Evolutionary conservation across 768 basidiomycete genomes (phyloP).

Genomic region (Tylopilus sp.): DNA sequence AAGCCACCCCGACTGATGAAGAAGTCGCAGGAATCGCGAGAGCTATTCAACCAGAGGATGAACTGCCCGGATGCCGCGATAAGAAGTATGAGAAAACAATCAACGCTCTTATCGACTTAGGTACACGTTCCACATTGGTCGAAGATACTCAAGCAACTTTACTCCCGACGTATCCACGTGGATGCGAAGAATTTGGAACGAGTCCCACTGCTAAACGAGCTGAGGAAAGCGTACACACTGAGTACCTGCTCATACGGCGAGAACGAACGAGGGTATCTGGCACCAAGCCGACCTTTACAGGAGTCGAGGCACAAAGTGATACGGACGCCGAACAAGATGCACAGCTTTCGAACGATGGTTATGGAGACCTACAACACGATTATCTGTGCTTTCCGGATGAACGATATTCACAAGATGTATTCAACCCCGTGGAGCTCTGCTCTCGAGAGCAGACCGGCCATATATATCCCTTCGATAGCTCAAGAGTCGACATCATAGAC

Average conservation of each 20-base stretch:
- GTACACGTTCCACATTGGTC: conserved; percentile 4
- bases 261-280: conserved; percentile 21
- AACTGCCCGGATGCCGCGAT: conserved; percentile 14
- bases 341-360: not conserved
- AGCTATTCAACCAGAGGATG: conserved; percentile 12
- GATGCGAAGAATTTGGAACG: conserved; percentile 24
- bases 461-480: conserved; percentile 11
- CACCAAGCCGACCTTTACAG: not conserved
- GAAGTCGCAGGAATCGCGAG: conserved; percentile 23
- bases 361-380: not conserved
- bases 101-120: conserved; percentile 13
- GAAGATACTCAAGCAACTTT: conserved; percentile 5
- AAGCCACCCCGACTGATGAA: conserved; percentile 30
- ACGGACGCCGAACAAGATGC: not conserved
- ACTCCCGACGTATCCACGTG: conserved; percentile 10
- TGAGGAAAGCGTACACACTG: conserved; percentile 11
- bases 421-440: not conserved
- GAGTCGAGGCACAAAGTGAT: not conserved
- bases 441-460: not conserved
- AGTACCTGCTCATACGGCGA: conserved; percentile 24
- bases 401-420: not conserved
- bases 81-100: conserved; percentile 6
- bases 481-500: conserved; percentile 15
- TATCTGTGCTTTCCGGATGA: not conserved
- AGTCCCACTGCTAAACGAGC: conserved; percentile 22